Conservation (phyloP, 306 rosid genomes). For the Biancaea sappan region DNA sequence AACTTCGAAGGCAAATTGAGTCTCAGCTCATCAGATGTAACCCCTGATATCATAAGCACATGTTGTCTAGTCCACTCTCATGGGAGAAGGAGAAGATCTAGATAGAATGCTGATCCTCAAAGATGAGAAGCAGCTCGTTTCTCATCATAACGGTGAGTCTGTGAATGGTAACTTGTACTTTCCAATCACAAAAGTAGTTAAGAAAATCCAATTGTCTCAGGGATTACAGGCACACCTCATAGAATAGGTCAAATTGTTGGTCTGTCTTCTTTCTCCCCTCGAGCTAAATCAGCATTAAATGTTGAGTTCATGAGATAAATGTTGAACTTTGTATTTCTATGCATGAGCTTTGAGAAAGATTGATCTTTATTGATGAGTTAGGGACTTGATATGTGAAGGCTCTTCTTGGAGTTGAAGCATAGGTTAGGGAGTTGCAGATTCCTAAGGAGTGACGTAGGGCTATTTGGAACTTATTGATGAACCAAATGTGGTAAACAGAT, state of each 20-base stretch:
- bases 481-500: neutral
- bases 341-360: neutral
- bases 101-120: neutral
- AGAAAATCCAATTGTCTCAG: neutral
- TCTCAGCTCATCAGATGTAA: no score
- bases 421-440: neutral
- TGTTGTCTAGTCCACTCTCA: neutral
- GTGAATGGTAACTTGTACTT: neutral
- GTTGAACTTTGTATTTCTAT: neutral
- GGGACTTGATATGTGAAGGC: neutral
- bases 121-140: no score
- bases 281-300: no score
- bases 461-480: neutral
- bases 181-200: neutral
- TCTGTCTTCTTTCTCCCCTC: neutral
- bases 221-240: neutral
- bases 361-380: neutral
- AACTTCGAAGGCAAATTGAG: neutral
- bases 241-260: neutral
- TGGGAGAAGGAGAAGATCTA: neutral
- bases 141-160: neutral
- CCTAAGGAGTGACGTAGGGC: neutral
- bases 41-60: neutral
- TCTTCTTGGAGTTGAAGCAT: neutral
- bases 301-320: neutral